Conservation (phyloP, 2,329 filamentous ascomycete species). For the Cytospora paraplurivora region DNA sequence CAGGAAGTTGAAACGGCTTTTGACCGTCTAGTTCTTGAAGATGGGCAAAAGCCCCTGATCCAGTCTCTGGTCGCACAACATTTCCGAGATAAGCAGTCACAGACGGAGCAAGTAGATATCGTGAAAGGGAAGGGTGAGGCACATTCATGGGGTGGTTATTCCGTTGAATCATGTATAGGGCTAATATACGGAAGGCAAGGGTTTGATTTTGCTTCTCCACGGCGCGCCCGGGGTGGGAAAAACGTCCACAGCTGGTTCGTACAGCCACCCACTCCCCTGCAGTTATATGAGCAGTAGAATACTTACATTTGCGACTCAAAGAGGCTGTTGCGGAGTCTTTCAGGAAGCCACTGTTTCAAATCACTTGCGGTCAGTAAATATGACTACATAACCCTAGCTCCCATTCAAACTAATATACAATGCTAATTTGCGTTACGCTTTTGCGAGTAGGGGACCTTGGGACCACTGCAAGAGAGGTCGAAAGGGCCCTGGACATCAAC, state of each 20-base stretch:
- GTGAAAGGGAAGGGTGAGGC: slow-evolving; percentile 39
- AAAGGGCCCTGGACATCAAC: slow-evolving; percentile 33
- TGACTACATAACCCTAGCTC: no score
- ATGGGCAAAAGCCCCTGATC: slow-evolving; percentile 36
- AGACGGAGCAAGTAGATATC: slow-evolving; percentile 35
- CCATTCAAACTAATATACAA: neutral
- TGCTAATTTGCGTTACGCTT: neutral
- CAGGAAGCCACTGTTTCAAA: slow-evolving; percentile 28
- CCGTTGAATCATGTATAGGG: neutral
- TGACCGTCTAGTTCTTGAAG: slow-evolving; percentile 34
- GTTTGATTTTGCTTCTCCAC: slow-evolving; percentile 39
- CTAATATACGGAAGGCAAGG: slow-evolving; percentile 33
- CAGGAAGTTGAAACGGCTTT: slow-evolving; percentile 32
- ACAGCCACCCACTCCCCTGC: neutral
- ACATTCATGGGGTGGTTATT: neutral
- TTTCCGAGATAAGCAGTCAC: slow-evolving; percentile 35
- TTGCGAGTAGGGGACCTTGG: slow-evolving; percentile 35
- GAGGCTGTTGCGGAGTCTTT: slow-evolving; percentile 33
- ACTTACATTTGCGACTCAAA: slow-evolving; percentile 8
- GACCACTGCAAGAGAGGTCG: slow-evolving; percentile 38
- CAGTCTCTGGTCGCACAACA: slow-evolving; percentile 38
- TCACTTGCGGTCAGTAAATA: slow-evolving; percentile 30
- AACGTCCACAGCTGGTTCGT: slow-evolving; percentile 37
- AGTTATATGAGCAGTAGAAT: neutral
- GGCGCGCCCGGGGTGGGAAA: slow-evolving; percentile 40